Evolutionary conservation across 2,329 filamentous ascomycete species (phyloP), one percentile per base, ranked within the genome.

Genomic region (Aureobasidium sp.): DNA sequence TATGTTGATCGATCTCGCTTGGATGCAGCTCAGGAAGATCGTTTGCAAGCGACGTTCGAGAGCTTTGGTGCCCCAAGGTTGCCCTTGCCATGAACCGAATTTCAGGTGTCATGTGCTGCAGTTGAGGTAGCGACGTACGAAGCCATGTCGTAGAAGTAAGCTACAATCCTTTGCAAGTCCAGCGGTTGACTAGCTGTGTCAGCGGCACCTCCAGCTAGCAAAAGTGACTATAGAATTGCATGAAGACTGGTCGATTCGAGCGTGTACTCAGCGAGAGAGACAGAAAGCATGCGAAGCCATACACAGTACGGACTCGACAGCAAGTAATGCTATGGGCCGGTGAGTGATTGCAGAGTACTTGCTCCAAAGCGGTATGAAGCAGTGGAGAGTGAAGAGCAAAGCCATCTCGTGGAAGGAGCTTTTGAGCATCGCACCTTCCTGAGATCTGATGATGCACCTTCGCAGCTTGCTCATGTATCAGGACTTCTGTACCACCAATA

Each of bases 1-100:
- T 34, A 19, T 34, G 48, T 24, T 32, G 48, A 51, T 51, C 48
- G 48, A 51, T 40, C 35, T 51, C 48, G 48, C 48, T 51, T 51
- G 48, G 45, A 49, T 34, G 45, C 45, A 49, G 45, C 8, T 37
- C 21, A 16, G 27, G 44, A 27, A 48, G 44, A 48, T 48, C 44
- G 17, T 22, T 37, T 10, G n/a, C 48, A 51, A 51, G 48, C 48
- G 48, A 51, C 16, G 48, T 51, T 41, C 48, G 48, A 41, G 45
- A 38, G 41, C 41, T 34, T 22, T n/a, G 6, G 19, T 37, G 44
- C 32, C 21, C 22, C 44, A 48, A 27, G 29, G 32, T 27, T n/a
- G 21, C 12, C 30, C 21, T 22, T 29, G 19, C 41, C 27, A 45
- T 45, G n/a, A 34, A 32, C 41, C 41, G 24, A 24, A 6, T 34